phyloP scores from a whole-genome alignment of 257 asterid species.

The Misopates orontium region DNA sequence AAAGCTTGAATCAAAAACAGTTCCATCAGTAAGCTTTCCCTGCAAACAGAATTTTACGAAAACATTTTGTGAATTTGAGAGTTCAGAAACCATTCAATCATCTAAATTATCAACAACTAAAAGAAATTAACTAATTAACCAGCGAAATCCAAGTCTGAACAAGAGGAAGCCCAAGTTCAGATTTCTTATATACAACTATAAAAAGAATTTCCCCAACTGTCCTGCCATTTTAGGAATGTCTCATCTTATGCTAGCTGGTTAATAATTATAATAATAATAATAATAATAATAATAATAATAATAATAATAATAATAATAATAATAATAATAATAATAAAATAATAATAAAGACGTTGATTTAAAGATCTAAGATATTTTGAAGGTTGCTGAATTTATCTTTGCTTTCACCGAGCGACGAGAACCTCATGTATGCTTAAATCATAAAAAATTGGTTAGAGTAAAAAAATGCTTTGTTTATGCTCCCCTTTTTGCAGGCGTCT shows the following conservation, averaged over 20 bases:
- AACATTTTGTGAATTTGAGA: background rate
- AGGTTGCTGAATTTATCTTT: no score
- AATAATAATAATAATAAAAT: no score
- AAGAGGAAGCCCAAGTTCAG: no score
- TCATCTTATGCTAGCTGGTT: background rate
- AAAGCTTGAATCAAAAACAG: constrained; percentile 93
- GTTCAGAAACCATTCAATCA: background rate
- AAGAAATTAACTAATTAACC: background rate
- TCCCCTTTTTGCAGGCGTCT: background rate
- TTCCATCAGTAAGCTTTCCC: constrained; percentile 98
- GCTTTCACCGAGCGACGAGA: background rate
- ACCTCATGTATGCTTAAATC: background rate
- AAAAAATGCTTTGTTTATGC: background rate
- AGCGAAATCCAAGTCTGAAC: background rate
- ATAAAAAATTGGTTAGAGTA: background rate
- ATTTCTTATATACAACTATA: background rate
- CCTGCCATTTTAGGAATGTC: background rate
- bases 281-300: no score
- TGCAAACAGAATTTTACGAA: constrained; percentile 28
- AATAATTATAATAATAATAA: no score
- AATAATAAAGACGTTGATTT: no score
- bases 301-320: no score
- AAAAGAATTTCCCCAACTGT: background rate
- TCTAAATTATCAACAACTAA: background rate
- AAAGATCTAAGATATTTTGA: no score